Percentiles rank a stretch among this genome's conserved stretches.
Evolutionary conservation across 1,284 basidiomycete species (phyloP).

Genomic region (Coniophora puteana): DNA sequence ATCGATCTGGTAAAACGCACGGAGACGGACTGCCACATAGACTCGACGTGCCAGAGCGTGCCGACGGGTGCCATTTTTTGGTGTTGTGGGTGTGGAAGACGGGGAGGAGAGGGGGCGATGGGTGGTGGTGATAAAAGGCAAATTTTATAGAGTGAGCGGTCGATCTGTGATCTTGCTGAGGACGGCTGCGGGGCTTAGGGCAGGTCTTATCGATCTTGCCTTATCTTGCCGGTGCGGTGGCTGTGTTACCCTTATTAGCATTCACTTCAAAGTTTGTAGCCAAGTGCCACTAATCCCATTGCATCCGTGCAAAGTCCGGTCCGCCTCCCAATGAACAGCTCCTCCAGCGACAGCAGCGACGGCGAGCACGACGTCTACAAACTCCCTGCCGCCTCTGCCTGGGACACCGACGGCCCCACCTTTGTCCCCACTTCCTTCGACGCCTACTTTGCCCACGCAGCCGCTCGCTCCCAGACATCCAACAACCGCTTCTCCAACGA

Average conservation of each 20-base stretch:
- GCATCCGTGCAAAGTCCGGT: conserved; percentile 11
- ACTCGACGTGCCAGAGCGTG: conserved; percentile 54
- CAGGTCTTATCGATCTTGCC: conserved; percentile 29
- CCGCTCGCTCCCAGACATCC: conserved; percentile 67
- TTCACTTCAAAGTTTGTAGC: too few relatives aligned
- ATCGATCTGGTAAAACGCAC: too few relatives aligned
- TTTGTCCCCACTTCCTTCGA: conserved; percentile 53
- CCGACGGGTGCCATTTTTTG: conserved; percentile 52
- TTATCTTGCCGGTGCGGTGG: not conserved
- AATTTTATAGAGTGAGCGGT: conserved; percentile 11
- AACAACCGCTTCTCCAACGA: conserved; percentile 72
- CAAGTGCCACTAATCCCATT: conserved; percentile 11
- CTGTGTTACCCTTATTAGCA: too few relatives aligned
- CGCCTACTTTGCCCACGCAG: conserved; percentile 72
- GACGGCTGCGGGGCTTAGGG: conserved; percentile 9
- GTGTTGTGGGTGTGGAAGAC: conserved; percentile 6
- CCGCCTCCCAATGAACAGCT: conserved; percentile 12
- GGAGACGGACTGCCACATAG: conserved; percentile 41
- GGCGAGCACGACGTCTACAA: conserved; percentile 20
- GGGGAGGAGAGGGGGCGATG: conserved; percentile 8
- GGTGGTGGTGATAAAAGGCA: conserved; percentile 4
- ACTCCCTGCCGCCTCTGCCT: conserved; percentile 1
- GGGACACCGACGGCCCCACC: conserved; percentile 12
- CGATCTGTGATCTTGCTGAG: conserved; percentile 9
- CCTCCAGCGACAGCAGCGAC: conserved; percentile 21